phyloP scores from a whole-genome alignment of 2,329 filamentous ascomycete species.

The Trichoderma atrobrunneum region DNA sequence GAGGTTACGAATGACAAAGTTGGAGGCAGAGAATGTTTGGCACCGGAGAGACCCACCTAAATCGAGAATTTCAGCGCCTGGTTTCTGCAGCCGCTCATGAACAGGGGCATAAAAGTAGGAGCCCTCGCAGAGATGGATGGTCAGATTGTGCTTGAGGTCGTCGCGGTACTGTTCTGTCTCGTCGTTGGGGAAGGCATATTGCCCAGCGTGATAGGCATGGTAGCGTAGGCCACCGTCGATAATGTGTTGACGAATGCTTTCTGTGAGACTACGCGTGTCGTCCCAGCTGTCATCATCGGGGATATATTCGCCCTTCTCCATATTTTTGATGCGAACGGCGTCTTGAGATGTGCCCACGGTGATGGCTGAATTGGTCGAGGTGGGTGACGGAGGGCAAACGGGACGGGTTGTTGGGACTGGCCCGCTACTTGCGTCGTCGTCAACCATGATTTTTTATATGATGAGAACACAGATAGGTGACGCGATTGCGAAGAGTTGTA shows the following conservation, averaged over 20 bases:
- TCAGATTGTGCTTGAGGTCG: constrained; percentile 41
- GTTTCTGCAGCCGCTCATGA: constrained; percentile 35
- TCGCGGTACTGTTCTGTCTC: constrained; percentile 43
- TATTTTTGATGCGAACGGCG: constrained; percentile 31
- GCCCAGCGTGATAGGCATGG: constrained; percentile 41
- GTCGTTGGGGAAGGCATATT: constrained; percentile 45
- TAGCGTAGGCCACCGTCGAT: constrained; percentile 41
- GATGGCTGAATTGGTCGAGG: constrained; percentile 30
- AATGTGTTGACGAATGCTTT: constrained; percentile 44
- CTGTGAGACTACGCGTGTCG: constrained; percentile 41
- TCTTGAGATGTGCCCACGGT: constrained; percentile 33
- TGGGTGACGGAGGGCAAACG: constrained; percentile 28
- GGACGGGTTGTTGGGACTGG: not conserved
- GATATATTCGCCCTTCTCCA: constrained; percentile 33
- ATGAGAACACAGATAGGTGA: not conserved
- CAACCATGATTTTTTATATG: not conserved
- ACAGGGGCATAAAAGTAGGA: constrained; percentile 46
- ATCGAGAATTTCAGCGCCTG: constrained; percentile 46
- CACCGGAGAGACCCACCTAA: constrained; percentile 37
- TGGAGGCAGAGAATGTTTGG: not conserved
- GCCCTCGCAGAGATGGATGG: constrained; percentile 39
- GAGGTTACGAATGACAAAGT: not conserved
- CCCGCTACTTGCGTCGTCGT: constrained; percentile 12
- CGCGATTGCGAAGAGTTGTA: not conserved
- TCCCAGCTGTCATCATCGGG: constrained; percentile 26